A percentile compares a stretch with the other conserved stretches of the same genome.
These are phyloP conservation scores for Alternaria sp. DNA, from an alignment of 2,329 filamentous ascomycete species.

Conservation along the genomic window DNA sequence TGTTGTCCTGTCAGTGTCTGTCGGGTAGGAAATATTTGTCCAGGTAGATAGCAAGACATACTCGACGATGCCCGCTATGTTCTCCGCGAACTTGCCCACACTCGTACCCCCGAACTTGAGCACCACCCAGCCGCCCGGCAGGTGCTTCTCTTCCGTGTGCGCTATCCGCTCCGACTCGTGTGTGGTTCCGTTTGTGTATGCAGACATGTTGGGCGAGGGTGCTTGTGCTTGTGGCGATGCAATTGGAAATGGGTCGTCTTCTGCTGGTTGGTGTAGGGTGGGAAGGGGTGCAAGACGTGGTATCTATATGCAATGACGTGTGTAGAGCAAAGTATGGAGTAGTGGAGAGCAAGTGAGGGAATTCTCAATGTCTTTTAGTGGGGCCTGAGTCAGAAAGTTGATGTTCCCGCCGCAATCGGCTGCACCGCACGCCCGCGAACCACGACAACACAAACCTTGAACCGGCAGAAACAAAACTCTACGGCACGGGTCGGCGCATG, in stretches of 20 bases:
- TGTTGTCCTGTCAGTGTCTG: slow-evolving; percentile 56
- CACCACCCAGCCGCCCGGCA: slow-evolving; percentile 76
- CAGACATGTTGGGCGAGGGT: slow-evolving; percentile 32
- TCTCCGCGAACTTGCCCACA: slow-evolving; percentile 86
- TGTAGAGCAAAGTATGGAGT: slow-evolving; percentile 17
- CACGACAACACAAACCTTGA: background rate
- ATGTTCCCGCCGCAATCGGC: slow-evolving; percentile 18
- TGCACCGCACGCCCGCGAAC: slow-evolving; percentile 12
- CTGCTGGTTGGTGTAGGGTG: background rate
- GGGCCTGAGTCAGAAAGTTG: slow-evolving; percentile 27
- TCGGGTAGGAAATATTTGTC: background rate
- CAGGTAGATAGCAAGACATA: slow-evolving; percentile 24
- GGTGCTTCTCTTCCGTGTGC: slow-evolving; percentile 57
- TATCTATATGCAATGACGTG: slow-evolving; percentile 3
- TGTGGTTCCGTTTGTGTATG: slow-evolving; percentile 43
- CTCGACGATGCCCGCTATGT: slow-evolving; percentile 70
- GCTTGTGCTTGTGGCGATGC: slow-evolving; percentile 3
- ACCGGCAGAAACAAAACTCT: slow-evolving; percentile 2
- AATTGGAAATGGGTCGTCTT: background rate
- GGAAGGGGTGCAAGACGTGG: background rate
- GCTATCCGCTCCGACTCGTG: slow-evolving; percentile 51
- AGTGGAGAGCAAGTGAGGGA: slow-evolving; percentile 15
- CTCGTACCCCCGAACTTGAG: slow-evolving; percentile 97
- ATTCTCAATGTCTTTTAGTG: slow-evolving; percentile 17
- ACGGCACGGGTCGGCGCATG: slow-evolving; percentile 10